Percentiles rank a stretch among this genome's conserved stretches.
Evolutionary conservation across 139 green algal genomes (phyloP).

Genomic region (Chlorella sp.): DNA sequence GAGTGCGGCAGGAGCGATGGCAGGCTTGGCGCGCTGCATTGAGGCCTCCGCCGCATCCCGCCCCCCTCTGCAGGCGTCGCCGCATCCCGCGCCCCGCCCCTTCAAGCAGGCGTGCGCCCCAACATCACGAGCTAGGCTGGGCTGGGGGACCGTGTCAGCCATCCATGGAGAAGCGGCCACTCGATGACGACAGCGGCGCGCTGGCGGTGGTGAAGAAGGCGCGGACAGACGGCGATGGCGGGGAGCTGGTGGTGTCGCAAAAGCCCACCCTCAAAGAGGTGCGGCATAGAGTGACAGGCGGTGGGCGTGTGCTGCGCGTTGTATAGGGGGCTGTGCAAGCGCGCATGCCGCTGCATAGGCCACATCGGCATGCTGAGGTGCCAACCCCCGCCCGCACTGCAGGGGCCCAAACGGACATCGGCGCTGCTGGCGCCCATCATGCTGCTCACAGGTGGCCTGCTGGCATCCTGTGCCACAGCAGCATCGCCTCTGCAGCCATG

Average conservation of each 20-base stretch:
- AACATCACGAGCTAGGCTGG: too few species aligned
- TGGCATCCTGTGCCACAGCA: background rate
- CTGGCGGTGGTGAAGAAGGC: slow-evolving; percentile 27
- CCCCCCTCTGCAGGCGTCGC: too few species aligned
- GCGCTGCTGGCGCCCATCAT: slow-evolving; percentile 83
- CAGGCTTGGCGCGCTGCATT: too few species aligned
- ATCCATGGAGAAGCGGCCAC: slow-evolving; percentile 5
- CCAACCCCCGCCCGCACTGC: slow-evolving; percentile 11
- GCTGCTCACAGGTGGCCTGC: slow-evolving; percentile 65
- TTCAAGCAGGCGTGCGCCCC: too few species aligned
- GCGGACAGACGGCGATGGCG: slow-evolving; percentile 17
- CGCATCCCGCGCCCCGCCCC: too few species aligned
- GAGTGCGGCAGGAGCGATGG: too few species aligned
- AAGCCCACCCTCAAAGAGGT: slow-evolving; percentile 33
- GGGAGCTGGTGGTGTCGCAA: slow-evolving; percentile 15
- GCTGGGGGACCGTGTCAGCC: too few species aligned
- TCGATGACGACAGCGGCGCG: slow-evolving; percentile 9
- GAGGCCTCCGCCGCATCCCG: too few species aligned
- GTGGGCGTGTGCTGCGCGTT: too few species aligned
- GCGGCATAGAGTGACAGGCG: background rate
- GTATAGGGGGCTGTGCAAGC: too few species aligned
- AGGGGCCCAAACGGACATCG: slow-evolving; percentile 55
- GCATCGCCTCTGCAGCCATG: too few species aligned
- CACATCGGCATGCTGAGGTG: background rate
- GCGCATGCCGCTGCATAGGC: background rate